Evolutionary conservation across 1,139 yeast species (phyloP).

Genomic region (Candida mesenterica): DNA sequence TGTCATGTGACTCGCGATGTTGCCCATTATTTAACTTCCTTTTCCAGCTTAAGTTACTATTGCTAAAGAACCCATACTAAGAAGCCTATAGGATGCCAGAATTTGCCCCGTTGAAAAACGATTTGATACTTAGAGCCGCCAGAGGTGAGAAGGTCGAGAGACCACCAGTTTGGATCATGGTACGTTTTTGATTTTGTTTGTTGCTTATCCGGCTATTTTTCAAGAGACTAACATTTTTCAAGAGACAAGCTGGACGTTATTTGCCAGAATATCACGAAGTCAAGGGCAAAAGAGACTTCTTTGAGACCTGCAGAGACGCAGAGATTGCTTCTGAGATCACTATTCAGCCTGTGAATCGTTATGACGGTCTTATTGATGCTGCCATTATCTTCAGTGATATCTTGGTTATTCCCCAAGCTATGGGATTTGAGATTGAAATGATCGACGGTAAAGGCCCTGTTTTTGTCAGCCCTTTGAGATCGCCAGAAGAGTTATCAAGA

Average conservation of each 20-base stretch:
- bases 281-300: slow-evolving; percentile 84
- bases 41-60: too few species aligned
- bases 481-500: slow-evolving; percentile 61
- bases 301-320: slow-evolving; percentile 90
- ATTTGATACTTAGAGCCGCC: slow-evolving; percentile 88
- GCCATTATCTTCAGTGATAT: slow-evolving; percentile 96
- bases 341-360: slow-evolving; percentile 91
- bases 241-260: slow-evolving; percentile 88
- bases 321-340: slow-evolving; percentile 93
- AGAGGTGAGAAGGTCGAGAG: slow-evolving; percentile 81
- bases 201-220: too few species aligned
- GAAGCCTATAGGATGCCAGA: slow-evolving; percentile 30
- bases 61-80: too few species aligned
- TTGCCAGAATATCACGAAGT: slow-evolving; percentile 90
- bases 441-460: slow-evolving; percentile 94
- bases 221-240: slow-evolving; percentile 15
- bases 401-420: slow-evolving; percentile 94
- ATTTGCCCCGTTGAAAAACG: slow-evolving; percentile 80
- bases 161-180: slow-evolving; percentile 98
- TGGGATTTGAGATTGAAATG: slow-evolving; percentile 96
- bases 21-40: not conserved
- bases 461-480: slow-evolving; percentile 83
- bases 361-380: slow-evolving; percentile 87
- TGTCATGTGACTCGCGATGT: not conserved
- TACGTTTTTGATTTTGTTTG: slow-evolving; percentile 26